Base-by-base conservation (phyloP, 805 yeast species). In the Barnettozyma pratensis region DNA sequence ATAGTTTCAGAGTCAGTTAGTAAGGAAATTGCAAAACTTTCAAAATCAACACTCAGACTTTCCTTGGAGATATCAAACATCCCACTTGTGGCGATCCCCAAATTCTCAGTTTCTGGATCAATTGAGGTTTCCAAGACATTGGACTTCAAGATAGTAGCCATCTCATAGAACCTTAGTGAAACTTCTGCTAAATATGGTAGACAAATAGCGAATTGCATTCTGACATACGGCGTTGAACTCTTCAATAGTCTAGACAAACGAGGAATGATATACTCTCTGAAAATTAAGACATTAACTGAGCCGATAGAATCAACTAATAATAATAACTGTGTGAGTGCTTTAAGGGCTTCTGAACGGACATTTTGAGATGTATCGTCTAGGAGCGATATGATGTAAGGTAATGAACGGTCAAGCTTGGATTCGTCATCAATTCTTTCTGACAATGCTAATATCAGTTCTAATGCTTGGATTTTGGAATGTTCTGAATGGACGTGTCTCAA, bases 261-360 rank as follows among this genome's bases (percentile, higher is more conserved):
- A 0, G 97, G 97, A 5, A 87, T 60, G 26, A 92, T 69, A 62
- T 89, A 92, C 54, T 91, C 97, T 0, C 90, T 79, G 59, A 90
- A 89, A 4, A 92, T 68, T 42, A 81, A 75, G 14, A 79, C 85
- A 60, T 94, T 92, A 35, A 88, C 76, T 0, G 92, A 87, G 0
- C 86, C 81, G 9, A 91, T 74, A 0, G 74, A 72, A 28, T 80
- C 77, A 38, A 90, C 84, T 54, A 83, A 71, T 6, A 72, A 65
- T 37, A 92, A 65, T 3, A 94, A 65, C 37, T 87, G 91, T 0
- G 95, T 80, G 41, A 87, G 60, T 2, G 83, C 69, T 41, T 79
- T 70, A 7, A 94, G 57, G 0, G 96, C 87, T 3, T 80, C 69
- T 1, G 81, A 75, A 45, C 84, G 86, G 4, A 89, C 94, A 41